Conservation (phyloP, 352 stramenopile species). For the Phytopythium oedochilum region DNA sequence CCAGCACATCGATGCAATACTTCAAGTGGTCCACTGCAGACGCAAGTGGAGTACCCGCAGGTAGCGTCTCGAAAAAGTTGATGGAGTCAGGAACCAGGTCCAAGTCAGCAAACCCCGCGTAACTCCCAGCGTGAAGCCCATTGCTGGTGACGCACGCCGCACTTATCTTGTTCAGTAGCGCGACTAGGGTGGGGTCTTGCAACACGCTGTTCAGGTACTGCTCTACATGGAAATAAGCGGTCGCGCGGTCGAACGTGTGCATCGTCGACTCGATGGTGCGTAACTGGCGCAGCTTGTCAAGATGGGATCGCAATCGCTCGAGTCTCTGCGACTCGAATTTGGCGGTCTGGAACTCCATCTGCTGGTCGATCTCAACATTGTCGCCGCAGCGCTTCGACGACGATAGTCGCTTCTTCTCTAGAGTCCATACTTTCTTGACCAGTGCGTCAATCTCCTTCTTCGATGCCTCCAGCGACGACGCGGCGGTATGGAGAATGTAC, state of each 20-base stretch:
- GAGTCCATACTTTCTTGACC: conserved; percentile 68
- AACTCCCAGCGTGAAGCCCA: conserved; percentile 6
- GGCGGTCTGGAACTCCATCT: conserved; percentile 66
- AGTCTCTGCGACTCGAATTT: conserved; percentile 61
- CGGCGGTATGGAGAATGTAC: conserved; percentile 71
- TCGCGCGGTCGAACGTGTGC: conserved; percentile 74
- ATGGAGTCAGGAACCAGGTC: conserved; percentile 51
- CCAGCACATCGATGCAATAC: conserved; percentile 77
- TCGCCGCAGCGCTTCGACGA: conserved; percentile 52
- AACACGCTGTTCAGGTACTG: conserved; percentile 77
- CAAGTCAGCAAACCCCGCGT: conserved; percentile 27
- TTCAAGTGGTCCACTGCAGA: conserved; percentile 74
- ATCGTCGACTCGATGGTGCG: conserved; percentile 73
- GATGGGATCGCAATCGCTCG: conserved; percentile 56
- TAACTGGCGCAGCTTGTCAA: conserved; percentile 68
- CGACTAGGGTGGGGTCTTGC: conserved; percentile 60
- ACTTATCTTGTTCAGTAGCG: conserved; percentile 73
- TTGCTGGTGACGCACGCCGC: conserved; percentile 26
- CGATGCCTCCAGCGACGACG: conserved; percentile 40
- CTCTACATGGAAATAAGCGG: conserved; percentile 80
- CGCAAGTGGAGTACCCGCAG: conserved; percentile 38
- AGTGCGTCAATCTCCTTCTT: conserved; percentile 66
- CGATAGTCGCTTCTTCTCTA: conserved; percentile 57
- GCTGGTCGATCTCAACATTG: conserved; percentile 48
- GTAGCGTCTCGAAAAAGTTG: conserved; percentile 69